Base-by-base conservation (phyloP, 1,284 basidiomycete species). In the Tylopilus sp. region DNA sequence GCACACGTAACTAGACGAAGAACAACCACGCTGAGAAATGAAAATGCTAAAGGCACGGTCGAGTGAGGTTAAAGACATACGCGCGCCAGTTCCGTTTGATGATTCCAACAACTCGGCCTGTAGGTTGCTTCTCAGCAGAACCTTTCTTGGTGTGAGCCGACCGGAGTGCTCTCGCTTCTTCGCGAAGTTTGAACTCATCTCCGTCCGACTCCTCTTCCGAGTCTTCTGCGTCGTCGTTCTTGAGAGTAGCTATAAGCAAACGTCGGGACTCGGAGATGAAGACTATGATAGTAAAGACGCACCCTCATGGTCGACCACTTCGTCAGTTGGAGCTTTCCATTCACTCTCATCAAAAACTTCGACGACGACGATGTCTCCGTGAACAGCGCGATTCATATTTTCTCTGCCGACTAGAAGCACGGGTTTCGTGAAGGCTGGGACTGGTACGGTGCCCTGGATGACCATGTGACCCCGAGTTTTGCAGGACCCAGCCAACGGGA, bases 61-160 rank as follows among this genome's bases (percentile, higher is more conserved):
- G 9, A n/a, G 7, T 11, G 19, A 9, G 2, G 11, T 3, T 10
- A 37, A 45, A 38, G n/a, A 76, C 85, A 62, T 69, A 90, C 79
- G 92, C 84, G 65, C 95, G 74, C 96, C 96, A 99, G 63, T 97
- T 97, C 16, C 97, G 82, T 69, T 96, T 96, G 56, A 95, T 82
- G 48, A 99, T 76, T 13, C 96, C 96, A 12, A 98, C 90, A 3
- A 99, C 79, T 13, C 84, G 82, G 9, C 96, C 96, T 0, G 96
- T 99, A 0, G 96, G 96, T 60, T 94, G 91, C 58, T 74, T 84
- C 58, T 84, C 83, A 2, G 53, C 40, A 50, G 44, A 52, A 13
- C 40, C 54, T 54, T 63, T 66, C 45, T 65, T 64, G 28, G 34
- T 30, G 26, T 72, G 67, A 13, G 67, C 67, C 11, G 69, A 55